Conservation (phyloP, 2,329 filamentous ascomycete genomes). For the Arthrobotrys sphaeroides region DNA sequence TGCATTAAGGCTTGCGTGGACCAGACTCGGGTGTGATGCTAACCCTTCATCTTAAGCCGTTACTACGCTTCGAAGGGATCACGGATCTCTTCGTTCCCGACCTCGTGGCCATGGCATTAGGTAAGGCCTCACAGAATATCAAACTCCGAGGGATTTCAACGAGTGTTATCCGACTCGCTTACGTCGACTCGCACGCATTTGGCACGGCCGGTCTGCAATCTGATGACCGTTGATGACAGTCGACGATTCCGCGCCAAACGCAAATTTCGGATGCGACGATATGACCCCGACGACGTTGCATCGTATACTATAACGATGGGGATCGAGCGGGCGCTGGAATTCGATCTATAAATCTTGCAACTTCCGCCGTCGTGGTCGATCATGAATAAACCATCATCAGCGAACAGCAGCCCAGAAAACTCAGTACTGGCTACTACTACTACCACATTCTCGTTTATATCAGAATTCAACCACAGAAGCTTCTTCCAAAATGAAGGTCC, state of each 20-base stretch:
- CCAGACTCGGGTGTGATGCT: too few species aligned
- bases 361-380: neutral
- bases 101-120: neutral
- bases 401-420: too few species aligned
- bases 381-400: neutral
- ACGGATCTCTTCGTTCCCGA: neutral
- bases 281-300: neutral
- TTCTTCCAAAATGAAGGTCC: slow-evolving; percentile 28
- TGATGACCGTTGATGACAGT: slow-evolving; percentile 12
- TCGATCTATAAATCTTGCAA: neutral
- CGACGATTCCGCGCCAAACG: too few species aligned
- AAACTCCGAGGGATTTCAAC: neutral
- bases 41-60: too few species aligned
- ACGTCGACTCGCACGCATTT: neutral
- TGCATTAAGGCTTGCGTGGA: neutral
- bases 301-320: neutral
- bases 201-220: neutral
- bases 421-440: too few species aligned
- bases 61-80: neutral
- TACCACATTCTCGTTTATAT: neutral
- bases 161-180: neutral
- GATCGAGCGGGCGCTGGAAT: neutral
- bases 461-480: neutral
- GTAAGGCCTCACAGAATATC: neutral
- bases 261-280: neutral